Base-by-base conservation (phyloP, 305 asterid species). In the Solanum chacoense region DNA sequence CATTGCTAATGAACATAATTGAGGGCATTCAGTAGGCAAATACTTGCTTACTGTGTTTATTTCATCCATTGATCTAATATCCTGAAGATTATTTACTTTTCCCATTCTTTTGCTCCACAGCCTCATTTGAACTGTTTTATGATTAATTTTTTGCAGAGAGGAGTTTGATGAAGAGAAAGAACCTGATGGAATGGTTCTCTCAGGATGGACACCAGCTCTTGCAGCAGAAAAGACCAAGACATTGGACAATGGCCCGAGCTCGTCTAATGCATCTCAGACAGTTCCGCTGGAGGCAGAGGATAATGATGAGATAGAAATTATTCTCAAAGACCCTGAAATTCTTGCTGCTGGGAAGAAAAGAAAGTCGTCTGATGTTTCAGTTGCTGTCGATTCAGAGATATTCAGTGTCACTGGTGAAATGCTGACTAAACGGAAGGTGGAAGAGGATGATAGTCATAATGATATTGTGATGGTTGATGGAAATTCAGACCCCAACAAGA, bases 151-250 rank as follows among this genome's bases (percentile, higher is more conserved):
- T 91, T 90, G 78, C 94, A 98, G 99, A 93, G 99, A 95, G 88
- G 98, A 94, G 89, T 96, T 95, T 86, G 99, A 98, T 26, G 98
- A 94, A 91, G 99, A 95, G 93, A 95, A 96, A 91, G 99, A 96
- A 92, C 98, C 99, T 2, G 99, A 98, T 88, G 98, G 92, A 88
- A 94, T 98, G 98, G 85, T 96, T 87, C 96, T 98, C 80, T 90
- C 93, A 8, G 99, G 99, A 90, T 98, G 98, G 99, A 94, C 96
- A 14, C 93, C 89, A 90, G 91, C 95, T 77, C 92, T 75, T 76
- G 92, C 92, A 2, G 86, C 83, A 37, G 97, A 93, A 89, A 94
- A 93, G 91, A 93, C 91, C 84, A 92, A 91, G 36, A 10, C 86
- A 29, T 28, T 93, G 7, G 94, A 92, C 90, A 95, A 93, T 88